phyloP scores from a whole-genome alignment of 176 grass and related monocot genomes.

The Sorghum bicolor region Sorghum_bicolor_NCBIv3 NC_012872.2:6385001-6385500 shows the following conservation, averaged over 20 bases:
- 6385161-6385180: too few species aligned
- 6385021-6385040: too few species aligned
- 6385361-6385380: neutral
- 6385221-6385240: too few species aligned
- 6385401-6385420: neutral
- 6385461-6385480: neutral
- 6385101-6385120: too few species aligned
- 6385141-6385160: too few species aligned
- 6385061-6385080: too few species aligned
- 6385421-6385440: neutral
- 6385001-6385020: too few species aligned
- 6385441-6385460: neutral
- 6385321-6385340: neutral
- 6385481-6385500: conserved; percentile 2
- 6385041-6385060: too few species aligned
- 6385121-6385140: too few species aligned
- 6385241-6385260: neutral
- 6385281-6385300: neutral
- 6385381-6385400: neutral
- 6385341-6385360: neutral
- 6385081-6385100: too few species aligned
- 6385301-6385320: neutral
- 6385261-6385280: neutral
- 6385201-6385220: too few species aligned
- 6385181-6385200: too few species aligned